Evolutionary conservation across 2,329 filamentous ascomycete species (phyloP).

Genomic region (Kalmusia sp.): DNA sequence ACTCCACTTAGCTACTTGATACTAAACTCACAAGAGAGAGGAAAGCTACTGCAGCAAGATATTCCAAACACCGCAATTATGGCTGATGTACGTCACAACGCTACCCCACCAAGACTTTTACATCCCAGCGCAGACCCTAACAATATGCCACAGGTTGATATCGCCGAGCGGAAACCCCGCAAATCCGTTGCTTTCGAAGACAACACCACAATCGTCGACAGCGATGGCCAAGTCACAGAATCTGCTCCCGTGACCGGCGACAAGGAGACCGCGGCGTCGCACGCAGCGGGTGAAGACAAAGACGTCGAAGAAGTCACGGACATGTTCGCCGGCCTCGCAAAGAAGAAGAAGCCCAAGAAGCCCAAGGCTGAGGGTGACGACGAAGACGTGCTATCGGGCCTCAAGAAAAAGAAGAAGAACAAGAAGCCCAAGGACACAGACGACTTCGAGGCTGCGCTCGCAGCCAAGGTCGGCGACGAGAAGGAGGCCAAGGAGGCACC

Average conservation of each 20-base stretch:
- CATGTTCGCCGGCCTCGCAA: conserved; percentile 72
- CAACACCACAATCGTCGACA: conserved; percentile 85
- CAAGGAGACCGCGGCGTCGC: conserved; percentile 82
- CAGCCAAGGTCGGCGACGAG: conserved; percentile 62
- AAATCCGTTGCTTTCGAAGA: conserved; percentile 96
- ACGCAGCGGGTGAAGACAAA: conserved; percentile 61
- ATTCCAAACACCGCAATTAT: conserved; percentile 55
- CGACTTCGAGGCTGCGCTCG: conserved; percentile 73
- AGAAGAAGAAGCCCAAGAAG: conserved; percentile 88
- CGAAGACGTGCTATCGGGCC: conserved; percentile 65
- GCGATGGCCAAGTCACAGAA: conserved; percentile 84
- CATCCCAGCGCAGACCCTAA: conserved; percentile 28
- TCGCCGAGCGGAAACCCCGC: conserved; percentile 73
- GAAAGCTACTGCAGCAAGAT: conserved; percentile 11
- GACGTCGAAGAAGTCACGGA: conserved; percentile 53
- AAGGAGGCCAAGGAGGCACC: conserved; percentile 56
- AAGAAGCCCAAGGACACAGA: conserved; percentile 62
- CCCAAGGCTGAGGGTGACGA: conserved; percentile 62
- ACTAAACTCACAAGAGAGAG: not conserved
- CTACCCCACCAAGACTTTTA: conserved; percentile 31
- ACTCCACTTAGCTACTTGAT: not conserved
- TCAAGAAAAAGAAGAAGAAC: conserved; percentile 92
- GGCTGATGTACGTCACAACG: conserved; percentile 54
- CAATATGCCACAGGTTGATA: conserved; percentile 30
- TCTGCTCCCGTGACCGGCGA: conserved; percentile 73